phyloP scores from a whole-genome alignment of 2,329 filamentous ascomycete genomes.

The Ophiostoma montium region DNA sequence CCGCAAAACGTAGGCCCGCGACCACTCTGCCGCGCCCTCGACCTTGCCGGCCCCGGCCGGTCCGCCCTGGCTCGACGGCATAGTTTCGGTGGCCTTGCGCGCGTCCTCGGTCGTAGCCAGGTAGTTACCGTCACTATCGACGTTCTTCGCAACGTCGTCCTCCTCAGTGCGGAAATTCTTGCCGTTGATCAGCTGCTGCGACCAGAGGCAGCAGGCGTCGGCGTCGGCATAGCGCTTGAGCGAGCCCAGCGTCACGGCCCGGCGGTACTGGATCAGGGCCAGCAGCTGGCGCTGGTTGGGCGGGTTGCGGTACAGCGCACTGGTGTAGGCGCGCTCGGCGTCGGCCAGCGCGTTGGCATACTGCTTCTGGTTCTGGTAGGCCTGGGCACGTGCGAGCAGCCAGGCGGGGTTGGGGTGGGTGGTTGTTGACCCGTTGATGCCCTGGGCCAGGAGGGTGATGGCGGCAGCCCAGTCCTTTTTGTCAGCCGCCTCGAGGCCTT shows the following conservation, averaged over 20 bases:
- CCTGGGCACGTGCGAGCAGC: slow-evolving; percentile 69
- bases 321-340: slow-evolving; percentile 49
- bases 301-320: slow-evolving; percentile 53
- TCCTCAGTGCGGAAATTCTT: slow-evolving; percentile 21
- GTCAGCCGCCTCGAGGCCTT: slow-evolving; percentile 53
- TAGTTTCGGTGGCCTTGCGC: slow-evolving; percentile 12
- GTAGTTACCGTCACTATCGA: slow-evolving; percentile 35
- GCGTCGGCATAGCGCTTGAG: slow-evolving; percentile 63
- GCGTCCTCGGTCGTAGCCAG: slow-evolving; percentile 24
- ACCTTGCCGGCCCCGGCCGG: slow-evolving; percentile 5
- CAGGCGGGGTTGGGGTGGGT: slow-evolving; percentile 41
- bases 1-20: slow-evolving; percentile 31
- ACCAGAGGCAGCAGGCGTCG: slow-evolving; percentile 51
- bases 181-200: slow-evolving; percentile 28
- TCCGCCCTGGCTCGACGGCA: slow-evolving; percentile 13
- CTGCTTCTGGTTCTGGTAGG: slow-evolving; percentile 47
- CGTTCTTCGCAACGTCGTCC: slow-evolving; percentile 23
- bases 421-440: slow-evolving; percentile 50
- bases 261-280: slow-evolving; percentile 66
- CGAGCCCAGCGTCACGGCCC: slow-evolving; percentile 59
- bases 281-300: slow-evolving; percentile 48
- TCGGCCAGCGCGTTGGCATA: slow-evolving; percentile 53
- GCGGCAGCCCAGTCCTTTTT: slow-evolving; percentile 51
- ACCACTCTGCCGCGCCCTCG: slow-evolving; percentile 19
- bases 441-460: slow-evolving; percentile 52